These are phyloP conservation scores for Clarireedia hainanense DNA, from an alignment of 2,329 filamentous ascomycete species.

Conservation along the genomic window DNA sequence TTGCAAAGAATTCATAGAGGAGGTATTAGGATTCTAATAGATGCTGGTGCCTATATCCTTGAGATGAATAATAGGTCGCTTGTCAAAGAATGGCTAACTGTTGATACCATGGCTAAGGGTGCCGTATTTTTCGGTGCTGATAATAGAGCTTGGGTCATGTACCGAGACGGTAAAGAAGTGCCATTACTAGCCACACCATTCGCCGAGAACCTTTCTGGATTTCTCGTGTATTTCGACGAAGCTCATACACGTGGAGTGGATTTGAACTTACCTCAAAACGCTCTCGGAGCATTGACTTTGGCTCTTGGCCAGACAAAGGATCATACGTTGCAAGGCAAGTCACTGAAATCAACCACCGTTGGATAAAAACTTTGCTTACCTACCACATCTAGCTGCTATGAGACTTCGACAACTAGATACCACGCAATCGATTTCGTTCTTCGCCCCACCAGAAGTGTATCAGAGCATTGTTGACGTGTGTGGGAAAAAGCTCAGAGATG, in stretches of 20 bases:
- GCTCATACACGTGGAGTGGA: slow-evolving; percentile 24
- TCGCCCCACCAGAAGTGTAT: slow-evolving; percentile 25
- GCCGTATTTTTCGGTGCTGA: slow-evolving; percentile 17
- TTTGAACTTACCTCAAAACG: slow-evolving; percentile 15
- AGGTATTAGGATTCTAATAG: slow-evolving; percentile 48
- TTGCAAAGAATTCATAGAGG: slow-evolving; percentile 23
- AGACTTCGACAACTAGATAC: slow-evolving; percentile 50
- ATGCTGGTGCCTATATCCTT: slow-evolving; percentile 56
- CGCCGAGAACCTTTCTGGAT: slow-evolving; percentile 16
- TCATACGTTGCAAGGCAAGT: slow-evolving; percentile 42
- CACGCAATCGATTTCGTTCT: slow-evolving; percentile 24
- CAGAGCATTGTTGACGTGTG: slow-evolving; percentile 47
- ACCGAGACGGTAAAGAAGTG: slow-evolving; percentile 13
- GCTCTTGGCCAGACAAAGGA: slow-evolving; percentile 22
- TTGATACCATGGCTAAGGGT: slow-evolving; percentile 8
- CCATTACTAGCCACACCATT: slow-evolving; percentile 20
- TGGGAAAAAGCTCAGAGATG: slow-evolving; percentile 19
- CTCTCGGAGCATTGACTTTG: slow-evolving; percentile 20
- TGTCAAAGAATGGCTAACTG: slow-evolving; percentile 18
- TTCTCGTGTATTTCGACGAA: slow-evolving; percentile 24
- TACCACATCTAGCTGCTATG: slow-evolving; percentile 47
- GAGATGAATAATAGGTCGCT: slow-evolving; percentile 44
- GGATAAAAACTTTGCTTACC: too few species aligned
- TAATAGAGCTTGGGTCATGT: slow-evolving; percentile 14
- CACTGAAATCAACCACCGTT: too few species aligned